Base-by-base conservation (phyloP, 106 monocot species). In the Dendrobium nobile region DNA sequence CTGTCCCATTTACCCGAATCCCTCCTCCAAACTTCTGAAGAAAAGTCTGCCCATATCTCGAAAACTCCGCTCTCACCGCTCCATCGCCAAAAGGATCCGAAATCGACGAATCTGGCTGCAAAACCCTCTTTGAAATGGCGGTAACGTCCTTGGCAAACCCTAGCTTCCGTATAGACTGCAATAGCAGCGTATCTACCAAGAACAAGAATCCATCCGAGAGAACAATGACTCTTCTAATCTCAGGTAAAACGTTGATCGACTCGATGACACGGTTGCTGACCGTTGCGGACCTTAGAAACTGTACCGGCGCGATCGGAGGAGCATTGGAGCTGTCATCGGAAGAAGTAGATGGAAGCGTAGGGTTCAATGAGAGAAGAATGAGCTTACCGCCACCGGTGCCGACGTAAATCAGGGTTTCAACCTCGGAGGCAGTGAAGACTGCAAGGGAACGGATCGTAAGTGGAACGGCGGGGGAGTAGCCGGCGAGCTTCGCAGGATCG, bases 311-410 rank as follows among this genome's bases (percentile, higher is more conserved):
- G 41, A 43, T 48, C 54, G 40, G 20, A 41, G 20, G 27, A 59
- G n/a, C 54, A 33, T 37, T 48, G 15, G 41, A 54, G 58, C 42
- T 24, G 4, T 22, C 75, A 42, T 75, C 54, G 0, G 0, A 20
- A 11, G 33, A 26, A 22, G 41, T 7, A 31, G 47, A 17, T 51
- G 82, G 79, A 16, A 67, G 33, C 31, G 81, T 76, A 1, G 83
- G 76, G 22, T 78, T 67, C 27, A 84, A 43, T 58, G 94, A 86
- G 76, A 92, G 72, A 31, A 97, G 77, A 77, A 97, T 8, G 56
- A 97, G 61, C 76, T 88, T 89, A 37, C 96, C 96, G 41, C 87
- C 88, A 20, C 85, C 85, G 75, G 92, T 90, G 76, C 93, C 96
- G 77, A 90, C 55, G 82, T 87, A 88, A 75, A 93, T 77, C 24